Evolutionary conservation across 2,329 filamentous ascomycete genomes (phyloP), one percentile per base, ranked within the genome.

Genomic region (Exophiala sp.): DNA sequence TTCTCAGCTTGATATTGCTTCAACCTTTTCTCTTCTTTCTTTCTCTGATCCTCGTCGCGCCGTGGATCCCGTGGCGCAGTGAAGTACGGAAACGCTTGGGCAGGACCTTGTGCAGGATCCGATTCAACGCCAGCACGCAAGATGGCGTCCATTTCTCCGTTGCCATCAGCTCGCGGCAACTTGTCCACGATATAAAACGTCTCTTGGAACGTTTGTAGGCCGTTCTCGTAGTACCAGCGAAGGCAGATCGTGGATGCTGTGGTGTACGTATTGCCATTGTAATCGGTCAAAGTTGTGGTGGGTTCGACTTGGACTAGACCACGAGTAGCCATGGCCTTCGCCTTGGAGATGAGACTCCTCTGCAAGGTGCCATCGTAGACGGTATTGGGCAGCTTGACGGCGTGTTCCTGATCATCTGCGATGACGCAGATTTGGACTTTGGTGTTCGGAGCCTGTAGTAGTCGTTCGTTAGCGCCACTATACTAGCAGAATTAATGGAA

Each of bases 141-240:
- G 11, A 60, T 53, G 11, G 54, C 57, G 36, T 60, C 57, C 54
- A 50, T 57, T 14, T 60, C 48, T 39, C 41, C 38, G 1, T 10
- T 51, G 8, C 21, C 39, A 24, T 20, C 18, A 14, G 52, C 14
- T n/a, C 47, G 43, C 5, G 38, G 36, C 7, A 55, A 24, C 14
- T 42, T 29, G n/a, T 61, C 58, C n/a, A 58, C 55, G 20, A 61
- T 51, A 45, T 61, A 50, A 40, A 61, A 61, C 4, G 49, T 58
- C 43, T 61, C 58, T 6, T 51, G 46, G 32, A 58, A 61, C 1
- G 58, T 56, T 44, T 61, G 55, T 5, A 57, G 44, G 7, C 58
- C 58, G 14, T 47, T 41, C 10, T 58, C 58, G 33, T 61, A 61
- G 45, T 56, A 56, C 55, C 58, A 61, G 33, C 58, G 58, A 14